Percentiles rank a stretch among this genome's conserved stretches.
phyloP scores from a whole-genome alignment of 208 protist genomes.

The Leishmania mexicana region DNA sequence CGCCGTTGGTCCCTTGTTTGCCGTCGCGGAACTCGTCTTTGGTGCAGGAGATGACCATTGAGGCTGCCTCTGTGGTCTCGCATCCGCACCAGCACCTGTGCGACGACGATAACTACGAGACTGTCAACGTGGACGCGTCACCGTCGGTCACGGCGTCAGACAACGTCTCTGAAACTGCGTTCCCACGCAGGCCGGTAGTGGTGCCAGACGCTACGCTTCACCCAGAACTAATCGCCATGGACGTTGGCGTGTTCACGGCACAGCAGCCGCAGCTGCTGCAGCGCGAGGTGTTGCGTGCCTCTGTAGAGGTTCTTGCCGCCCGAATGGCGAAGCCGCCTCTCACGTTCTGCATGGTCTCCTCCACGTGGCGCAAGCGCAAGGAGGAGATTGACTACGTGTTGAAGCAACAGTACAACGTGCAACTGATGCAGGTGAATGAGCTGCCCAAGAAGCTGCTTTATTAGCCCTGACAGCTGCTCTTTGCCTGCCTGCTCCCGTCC shows the following conservation, averaged over 20 bases:
- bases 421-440: slow-evolving; percentile 35
- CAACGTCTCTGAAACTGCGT: neutral
- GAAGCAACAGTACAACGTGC: slow-evolving; percentile 50
- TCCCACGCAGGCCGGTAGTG: neutral
- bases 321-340: slow-evolving; percentile 22
- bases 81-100: neutral
- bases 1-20: neutral
- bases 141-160: neutral
- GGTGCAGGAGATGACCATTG: neutral
- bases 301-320: slow-evolving; percentile 25
- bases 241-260: neutral
- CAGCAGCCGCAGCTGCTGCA: slow-evolving; percentile 8
- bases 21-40: neutral
- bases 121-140: neutral
- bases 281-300: slow-evolving; percentile 12
- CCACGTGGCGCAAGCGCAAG: slow-evolving; percentile 39
- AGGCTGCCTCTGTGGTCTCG: neutral
- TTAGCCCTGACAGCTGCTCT: neutral
- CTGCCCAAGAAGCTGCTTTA: slow-evolving; percentile 13
- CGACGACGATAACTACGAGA: neutral
- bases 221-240: no score
- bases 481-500: neutral
- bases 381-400: slow-evolving; percentile 47
- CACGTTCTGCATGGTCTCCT: slow-evolving; percentile 33
- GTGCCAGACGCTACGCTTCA: neutral